Percentiles rank a stretch among this genome's conserved stretches.
phyloP scores from a whole-genome alignment of 257 asterid genomes.

The Orobanche coerulescens region DNA sequence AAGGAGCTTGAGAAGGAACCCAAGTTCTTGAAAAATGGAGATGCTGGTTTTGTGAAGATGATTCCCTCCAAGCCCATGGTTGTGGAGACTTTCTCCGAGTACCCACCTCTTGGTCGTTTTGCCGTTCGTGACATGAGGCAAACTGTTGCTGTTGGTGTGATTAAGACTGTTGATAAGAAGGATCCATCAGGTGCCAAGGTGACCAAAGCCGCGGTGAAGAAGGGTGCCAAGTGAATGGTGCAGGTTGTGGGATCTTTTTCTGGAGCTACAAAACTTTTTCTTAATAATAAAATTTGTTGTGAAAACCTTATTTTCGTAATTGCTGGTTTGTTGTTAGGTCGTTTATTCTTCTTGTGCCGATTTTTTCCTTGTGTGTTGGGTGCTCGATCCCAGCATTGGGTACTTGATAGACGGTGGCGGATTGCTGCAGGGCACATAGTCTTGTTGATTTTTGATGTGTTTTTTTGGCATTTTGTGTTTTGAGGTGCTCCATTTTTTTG shows the following conservation, averaged over 20 bases:
- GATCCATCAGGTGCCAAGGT: conserved; percentile 69
- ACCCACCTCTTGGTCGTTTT: conserved; percentile 66
- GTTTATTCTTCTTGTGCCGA: not conserved
- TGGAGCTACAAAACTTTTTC: not conserved
- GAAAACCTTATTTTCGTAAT: not conserved
- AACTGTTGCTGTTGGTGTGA: conserved; percentile 71
- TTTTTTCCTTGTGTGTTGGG: conserved; percentile 15
- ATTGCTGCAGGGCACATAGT: no score
- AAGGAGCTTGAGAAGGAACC: conserved; percentile 75
- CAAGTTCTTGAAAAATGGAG: conserved; percentile 41
- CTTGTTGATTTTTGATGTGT: not conserved
- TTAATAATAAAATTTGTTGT: not conserved
- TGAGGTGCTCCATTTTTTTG: not conserved
- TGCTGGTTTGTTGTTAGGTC: not conserved
- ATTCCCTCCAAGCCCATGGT: conserved; percentile 78
- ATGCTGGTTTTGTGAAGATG: conserved; percentile 63
- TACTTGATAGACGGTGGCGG: conserved; percentile 33
- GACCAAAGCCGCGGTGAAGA: conserved; percentile 69
- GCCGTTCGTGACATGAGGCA: conserved; percentile 78
- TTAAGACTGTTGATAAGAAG: conserved; percentile 66
- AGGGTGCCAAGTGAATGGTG: conserved; percentile 52
- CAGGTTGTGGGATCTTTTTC: not conserved
- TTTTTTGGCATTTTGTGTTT: not conserved
- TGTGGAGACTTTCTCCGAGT: conserved; percentile 52
- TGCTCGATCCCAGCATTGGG: conserved; percentile 26